Evolutionary conservation across 306 rosid genomes (phyloP), one percentile per base, ranked within the genome.

Genomic region (Fagus sylvatica): DNA sequence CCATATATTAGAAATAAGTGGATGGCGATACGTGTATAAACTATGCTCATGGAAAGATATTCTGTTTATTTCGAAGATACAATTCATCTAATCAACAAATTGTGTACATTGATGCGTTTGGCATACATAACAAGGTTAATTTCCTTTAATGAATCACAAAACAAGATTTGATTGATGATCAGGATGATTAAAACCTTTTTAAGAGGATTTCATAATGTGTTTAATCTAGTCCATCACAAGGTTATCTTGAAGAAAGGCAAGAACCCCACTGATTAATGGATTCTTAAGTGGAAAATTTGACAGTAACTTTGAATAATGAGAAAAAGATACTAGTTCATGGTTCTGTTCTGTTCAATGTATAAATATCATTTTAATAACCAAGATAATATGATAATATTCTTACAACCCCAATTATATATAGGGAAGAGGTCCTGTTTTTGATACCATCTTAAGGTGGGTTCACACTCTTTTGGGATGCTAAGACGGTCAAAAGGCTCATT

Each of bases 191-290:
- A 22, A 73, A 62, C 1, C 57, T 36, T 53, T 28, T 51, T 51
- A 67, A 76, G 40, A 40, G 48, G 74, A 64, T 69, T 40, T 39
- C 17, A 56, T 69, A 17, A 71, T 56, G 17, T 57, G 75, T 32
- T 69, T 69, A 53, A 15, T 22, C 39, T 78, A 7, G 30, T 43
- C 62, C 53, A 22, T 22, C 28, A 59, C 30, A 34, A 77, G 37
- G 60, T 56, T 78, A 40, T 78, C 71, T 70, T 76, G 76, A 60
- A 71, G 64, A 60, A 48, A 59, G 33, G 28, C 15, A 56, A 78
- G 76, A 72, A 39, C 72, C 77, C 76, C 77, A 60, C 76, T 78
- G 71, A 33, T 55, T 69, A 56, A 59, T 77, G 69, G 80, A 41
- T 53, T 77, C 74, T 69, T 54, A 55, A 69, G n/a, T 73, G 54